Base-by-base conservation (phyloP, 768 basidiomycete genomes). In the Podaxis rugospora region DNA sequence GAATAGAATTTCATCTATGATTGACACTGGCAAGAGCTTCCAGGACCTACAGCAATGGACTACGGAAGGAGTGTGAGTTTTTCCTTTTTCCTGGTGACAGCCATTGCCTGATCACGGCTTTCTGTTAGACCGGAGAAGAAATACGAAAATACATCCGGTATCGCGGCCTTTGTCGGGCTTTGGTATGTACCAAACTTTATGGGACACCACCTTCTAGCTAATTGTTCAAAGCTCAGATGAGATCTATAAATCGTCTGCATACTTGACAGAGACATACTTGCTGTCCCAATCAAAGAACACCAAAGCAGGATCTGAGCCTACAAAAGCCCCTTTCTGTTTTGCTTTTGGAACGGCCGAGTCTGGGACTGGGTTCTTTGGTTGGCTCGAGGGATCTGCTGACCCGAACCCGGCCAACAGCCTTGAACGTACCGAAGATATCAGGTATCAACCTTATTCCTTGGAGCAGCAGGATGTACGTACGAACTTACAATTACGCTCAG, bases 171-270 rank as follows among this genome's bases (percentile, higher is more conserved):
- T 65, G 80, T 90, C 10, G 89, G 86, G 9, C 67, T 90, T 49
- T 85, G 81, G 90, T 90, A 57, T 42, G 84, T 74, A 21, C 42
- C 16, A 6, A 47, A 27, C 51, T 27, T 28, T 37, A 9, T 5
- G 7, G 10, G 7, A 25, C 51, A 11, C 14, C 35, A 25, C 51
- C 49, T 53, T 7, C 52, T 49, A 18, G 23, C 47, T 52, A 23
- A 39, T n/a, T 21, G 18, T 13, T 56, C 27, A 11, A 44, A 92
- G 90, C 64, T 80, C 87, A 5, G 90, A 92, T 66, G 90, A 92
- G 67, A 80, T 91, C 42, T 83, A 85, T 75, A 92, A 92, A 71
- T 80, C 89, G 0, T 83, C 88, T 10, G 85, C 87, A 5, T 91
- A 88, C 65, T 79, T 92, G 59, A 87, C 90, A 0, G 90, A 92